Conservation (phyloP, 176 grass and related monocot species). For the Oryza australiensis region DNA sequence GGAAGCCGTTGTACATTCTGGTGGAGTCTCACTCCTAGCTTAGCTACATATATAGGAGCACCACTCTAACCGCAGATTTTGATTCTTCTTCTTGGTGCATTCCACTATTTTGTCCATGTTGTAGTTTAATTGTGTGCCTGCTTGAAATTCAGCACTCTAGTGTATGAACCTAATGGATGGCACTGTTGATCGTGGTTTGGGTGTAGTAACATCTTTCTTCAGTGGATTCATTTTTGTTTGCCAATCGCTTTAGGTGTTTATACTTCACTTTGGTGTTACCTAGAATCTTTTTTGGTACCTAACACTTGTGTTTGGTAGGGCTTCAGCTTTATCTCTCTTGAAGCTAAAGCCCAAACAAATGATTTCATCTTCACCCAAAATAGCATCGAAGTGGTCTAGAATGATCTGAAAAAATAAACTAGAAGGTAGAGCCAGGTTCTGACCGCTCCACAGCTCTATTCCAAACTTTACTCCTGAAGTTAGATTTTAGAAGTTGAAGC, state of each 20-base stretch:
- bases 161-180: background rate
- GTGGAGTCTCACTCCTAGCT: conserved; percentile 45
- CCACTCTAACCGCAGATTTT: background rate
- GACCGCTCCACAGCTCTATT: no score
- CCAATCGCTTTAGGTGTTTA: background rate
- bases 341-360: no score
- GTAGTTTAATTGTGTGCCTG: background rate
- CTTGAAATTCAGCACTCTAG: background rate
- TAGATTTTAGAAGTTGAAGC: no score
- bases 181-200: background rate
- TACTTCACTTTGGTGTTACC: background rate
- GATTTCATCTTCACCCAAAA: no score
- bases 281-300: background rate
- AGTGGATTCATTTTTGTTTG: background rate
- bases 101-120: background rate
- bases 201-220: background rate
- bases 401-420: no score
- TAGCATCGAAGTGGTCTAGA: no score
- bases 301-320: no score
- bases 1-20: conserved; percentile 54
- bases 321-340: no score
- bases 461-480: no score
- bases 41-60: background rate
- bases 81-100: background rate
- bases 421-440: no score